Evolutionary conservation across 2,329 filamentous ascomycete genomes (phyloP), one percentile per base, ranked within the genome.

Genomic region (Trichoderma cornu-damae): DNA sequence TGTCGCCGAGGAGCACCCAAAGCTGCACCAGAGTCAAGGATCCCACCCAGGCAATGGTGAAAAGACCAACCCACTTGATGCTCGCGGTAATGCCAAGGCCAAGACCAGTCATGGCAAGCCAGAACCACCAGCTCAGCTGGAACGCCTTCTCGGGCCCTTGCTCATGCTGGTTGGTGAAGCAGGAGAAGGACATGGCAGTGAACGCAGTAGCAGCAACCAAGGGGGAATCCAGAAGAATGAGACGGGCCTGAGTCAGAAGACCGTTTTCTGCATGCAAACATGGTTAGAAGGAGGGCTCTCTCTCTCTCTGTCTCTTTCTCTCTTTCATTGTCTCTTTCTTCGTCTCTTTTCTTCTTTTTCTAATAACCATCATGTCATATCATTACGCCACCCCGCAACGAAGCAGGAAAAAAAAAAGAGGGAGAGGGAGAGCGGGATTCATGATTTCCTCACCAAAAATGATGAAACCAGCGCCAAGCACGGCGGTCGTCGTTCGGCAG

Each of bases 11-110:
- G 57, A 99, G 78, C 64, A 96, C 86, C 94, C 94, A 99, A 59
- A 99, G 83, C 77, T 99, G 94, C 44, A 99, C 72, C 43, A 93
- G 73, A 35, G 94, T 99, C 75, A 99, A 82, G 73, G 81, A 84
- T 61, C 94, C 94, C 64, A 99, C 90, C 94, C 94, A 99, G 48
- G 93, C 94, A 72, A 96, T 96, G 62, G 94, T 99, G 79, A 99
- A 97, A 52, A 99, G 80, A 50, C 94, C 94, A 68, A 99, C 94
- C 94, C 94, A 99, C 78, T 99, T 99, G 68, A 97, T 92, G 76
- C 93, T 97, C 61, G 87, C 84, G 6, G 94, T 97, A 50, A 93
- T 87, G 61, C 94, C 94, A 50, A 99, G 79, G 35, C 88, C 89
- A 42, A 99, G 76, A 65, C 94, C 94, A 43, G 89, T 95, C 70